Conservation (phyloP, 306 rosid genomes). For the Alnus glutinosa region DNA sequence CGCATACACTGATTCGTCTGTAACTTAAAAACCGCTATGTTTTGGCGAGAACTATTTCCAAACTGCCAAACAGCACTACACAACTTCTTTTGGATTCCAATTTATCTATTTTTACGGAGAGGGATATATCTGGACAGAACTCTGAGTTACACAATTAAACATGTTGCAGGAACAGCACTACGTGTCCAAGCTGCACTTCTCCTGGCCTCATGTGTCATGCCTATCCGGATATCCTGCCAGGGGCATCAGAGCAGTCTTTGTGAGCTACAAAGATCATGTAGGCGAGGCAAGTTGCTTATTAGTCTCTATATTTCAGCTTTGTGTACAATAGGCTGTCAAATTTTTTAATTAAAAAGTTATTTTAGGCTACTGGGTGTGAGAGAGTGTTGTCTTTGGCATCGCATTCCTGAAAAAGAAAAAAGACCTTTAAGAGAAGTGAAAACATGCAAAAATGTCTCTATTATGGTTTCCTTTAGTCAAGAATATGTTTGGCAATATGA, state of each 20-base stretch:
- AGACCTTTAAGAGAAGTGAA: not conserved
- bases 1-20: not conserved
- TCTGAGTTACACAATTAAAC: conserved; percentile 12
- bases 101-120: not conserved
- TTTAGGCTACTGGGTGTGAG: not conserved
- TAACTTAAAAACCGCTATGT: not conserved
- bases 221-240: conserved; percentile 70
- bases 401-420: not conserved
- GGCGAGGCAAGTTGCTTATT: conserved; percentile 49
- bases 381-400: not conserved
- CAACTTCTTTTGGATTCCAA: not conserved
- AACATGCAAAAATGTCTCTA: too few relatives aligned
- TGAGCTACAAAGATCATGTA: conserved; percentile 57
- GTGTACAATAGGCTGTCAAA: not conserved
- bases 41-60: not conserved
- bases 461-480: too few relatives aligned
- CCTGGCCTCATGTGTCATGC: conserved; percentile 91
- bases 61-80: not conserved
- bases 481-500: too few relatives aligned
- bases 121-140: not conserved
- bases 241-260: conserved; percentile 66
- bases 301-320: not conserved
- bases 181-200: conserved; percentile 68
- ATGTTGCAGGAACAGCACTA: conserved; percentile 77
- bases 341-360: not conserved